phyloP scores from a whole-genome alignment of 179 eudicot genomes.

The Nepenthes alata region DNA sequence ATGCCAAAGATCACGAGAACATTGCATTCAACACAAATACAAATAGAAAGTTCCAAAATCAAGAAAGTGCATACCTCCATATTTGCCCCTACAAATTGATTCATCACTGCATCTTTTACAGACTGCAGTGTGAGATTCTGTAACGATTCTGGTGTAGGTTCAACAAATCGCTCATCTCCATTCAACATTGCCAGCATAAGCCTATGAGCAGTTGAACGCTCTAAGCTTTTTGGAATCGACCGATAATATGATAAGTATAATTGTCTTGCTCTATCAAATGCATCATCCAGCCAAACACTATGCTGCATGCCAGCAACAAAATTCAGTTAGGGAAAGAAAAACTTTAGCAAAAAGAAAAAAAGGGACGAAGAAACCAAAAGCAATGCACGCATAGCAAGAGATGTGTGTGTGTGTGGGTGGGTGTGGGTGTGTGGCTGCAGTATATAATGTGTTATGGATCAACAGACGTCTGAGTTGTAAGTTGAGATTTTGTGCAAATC shows the following conservation, averaged over 20 bases:
- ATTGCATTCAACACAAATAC: background rate
- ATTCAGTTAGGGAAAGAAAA: background rate
- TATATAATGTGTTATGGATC: too few species aligned
- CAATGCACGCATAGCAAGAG: too few species aligned
- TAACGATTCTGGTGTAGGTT: slow-evolving; percentile 90
- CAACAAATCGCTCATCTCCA: slow-evolving; percentile 97
- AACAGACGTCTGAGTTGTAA: too few species aligned
- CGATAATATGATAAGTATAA: slow-evolving; percentile 88
- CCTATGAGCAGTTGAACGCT: slow-evolving; percentile 94
- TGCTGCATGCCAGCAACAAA: slow-evolving; percentile 53
- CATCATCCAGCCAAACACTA: slow-evolving; percentile 99
- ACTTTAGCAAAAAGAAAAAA: too few species aligned
- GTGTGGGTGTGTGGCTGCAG: too few species aligned
- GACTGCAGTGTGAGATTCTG: slow-evolving; percentile 57
- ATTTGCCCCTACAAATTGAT: slow-evolving; percentile 71
- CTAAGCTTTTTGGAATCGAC: slow-evolving; percentile 96
- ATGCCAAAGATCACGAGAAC: background rate
- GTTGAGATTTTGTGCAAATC: too few species aligned
- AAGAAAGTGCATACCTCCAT: slow-evolving; percentile 65
- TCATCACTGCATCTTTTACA: slow-evolving; percentile 92
- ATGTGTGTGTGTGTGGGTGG: too few species aligned
- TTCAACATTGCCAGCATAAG: slow-evolving; percentile 91
- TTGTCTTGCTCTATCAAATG: slow-evolving; percentile 93
- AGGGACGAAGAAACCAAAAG: too few species aligned
- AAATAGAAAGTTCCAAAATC: background rate